Conservation (phyloP, 371 early-diverging fungal genomes). For the Mucor mucedo region DNA sequence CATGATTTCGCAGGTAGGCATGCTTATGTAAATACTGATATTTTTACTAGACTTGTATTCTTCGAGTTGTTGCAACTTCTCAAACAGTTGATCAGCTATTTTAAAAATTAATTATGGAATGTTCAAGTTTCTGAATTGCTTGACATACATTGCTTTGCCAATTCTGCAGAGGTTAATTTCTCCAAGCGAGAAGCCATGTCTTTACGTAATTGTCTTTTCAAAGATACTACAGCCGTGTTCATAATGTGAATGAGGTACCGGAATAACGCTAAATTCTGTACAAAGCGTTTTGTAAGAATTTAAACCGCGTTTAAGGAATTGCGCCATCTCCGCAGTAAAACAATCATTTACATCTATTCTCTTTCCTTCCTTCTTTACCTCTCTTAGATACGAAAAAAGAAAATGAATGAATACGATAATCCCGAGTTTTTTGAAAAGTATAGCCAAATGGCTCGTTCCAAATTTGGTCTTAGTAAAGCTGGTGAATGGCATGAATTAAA, state of each 20-base stretch:
- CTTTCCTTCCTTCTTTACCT: not conserved
- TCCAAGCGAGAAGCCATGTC: constrained; percentile 52
- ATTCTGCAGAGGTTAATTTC: constrained; percentile 35
- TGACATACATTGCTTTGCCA: constrained; percentile 42
- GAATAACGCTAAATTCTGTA: too few species aligned
- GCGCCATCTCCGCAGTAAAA: too few species aligned
- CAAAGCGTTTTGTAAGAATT: not conserved
- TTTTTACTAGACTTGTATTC: constrained; percentile 53
- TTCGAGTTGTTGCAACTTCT: constrained; percentile 50
- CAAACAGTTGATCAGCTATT: constrained; percentile 54
- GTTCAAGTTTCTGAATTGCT: not conserved
- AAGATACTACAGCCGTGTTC: constrained; percentile 21
- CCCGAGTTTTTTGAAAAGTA: constrained; percentile 27
- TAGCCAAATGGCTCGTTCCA: constrained; percentile 21
- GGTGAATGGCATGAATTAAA: constrained; percentile 28
- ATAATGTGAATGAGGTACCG: not conserved
- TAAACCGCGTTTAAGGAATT: not conserved
- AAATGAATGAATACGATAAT: constrained; percentile 24
- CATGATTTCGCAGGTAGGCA: constrained; percentile 64
- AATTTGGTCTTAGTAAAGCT: constrained; percentile 21
- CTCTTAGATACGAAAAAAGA: not conserved
- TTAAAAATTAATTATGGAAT: too few species aligned
- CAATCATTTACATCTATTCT: too few species aligned
- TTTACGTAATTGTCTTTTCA: constrained; percentile 57
- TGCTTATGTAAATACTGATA: constrained; percentile 71